Percentiles rank a stretch among this genome's conserved stretches.
phyloP scores from a whole-genome alignment of 352 stramenopile species.

The Detonula confervacea region DNA sequence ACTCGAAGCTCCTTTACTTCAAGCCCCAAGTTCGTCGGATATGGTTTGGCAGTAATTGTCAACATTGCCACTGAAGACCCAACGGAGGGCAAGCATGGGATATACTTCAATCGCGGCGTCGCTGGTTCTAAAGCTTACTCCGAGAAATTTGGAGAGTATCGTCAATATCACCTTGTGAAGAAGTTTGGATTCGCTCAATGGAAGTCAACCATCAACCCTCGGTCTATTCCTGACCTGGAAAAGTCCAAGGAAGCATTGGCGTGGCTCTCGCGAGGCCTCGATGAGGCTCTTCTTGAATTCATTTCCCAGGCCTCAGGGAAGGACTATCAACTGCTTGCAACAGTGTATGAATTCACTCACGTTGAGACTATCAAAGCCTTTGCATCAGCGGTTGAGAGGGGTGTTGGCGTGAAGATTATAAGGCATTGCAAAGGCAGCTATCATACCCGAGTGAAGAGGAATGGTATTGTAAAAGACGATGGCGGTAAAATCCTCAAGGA shows the following conservation, averaged over 20 bases:
- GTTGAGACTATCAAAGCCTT: constrained; percentile 45
- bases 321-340: constrained; percentile 26
- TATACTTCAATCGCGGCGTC: constrained; percentile 53
- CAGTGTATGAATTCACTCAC: constrained; percentile 55
- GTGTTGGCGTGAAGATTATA: constrained; percentile 52
- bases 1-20: not conserved
- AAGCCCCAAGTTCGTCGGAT: constrained; percentile 15
- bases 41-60: constrained; percentile 23
- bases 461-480: constrained; percentile 41
- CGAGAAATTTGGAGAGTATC: constrained; percentile 42
- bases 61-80: constrained; percentile 51
- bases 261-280: constrained; percentile 49
- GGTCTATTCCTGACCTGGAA: constrained; percentile 37
- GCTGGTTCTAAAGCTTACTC: constrained; percentile 46
- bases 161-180: constrained; percentile 26
- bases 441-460: constrained; percentile 15
- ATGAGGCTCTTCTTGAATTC: constrained; percentile 49
- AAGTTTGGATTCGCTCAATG: constrained; percentile 27
- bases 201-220: constrained; percentile 45
- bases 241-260: constrained; percentile 41
- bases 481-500: constrained; percentile 36
- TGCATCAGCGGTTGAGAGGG: constrained; percentile 42
- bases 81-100: constrained; percentile 20
- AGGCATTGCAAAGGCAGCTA: constrained; percentile 42
- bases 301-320: constrained; percentile 27